Evolutionary conservation across 768 basidiomycete genomes (phyloP), one percentile per base, ranked within the genome.

Genomic region (Asterophora parasitica): DNA sequence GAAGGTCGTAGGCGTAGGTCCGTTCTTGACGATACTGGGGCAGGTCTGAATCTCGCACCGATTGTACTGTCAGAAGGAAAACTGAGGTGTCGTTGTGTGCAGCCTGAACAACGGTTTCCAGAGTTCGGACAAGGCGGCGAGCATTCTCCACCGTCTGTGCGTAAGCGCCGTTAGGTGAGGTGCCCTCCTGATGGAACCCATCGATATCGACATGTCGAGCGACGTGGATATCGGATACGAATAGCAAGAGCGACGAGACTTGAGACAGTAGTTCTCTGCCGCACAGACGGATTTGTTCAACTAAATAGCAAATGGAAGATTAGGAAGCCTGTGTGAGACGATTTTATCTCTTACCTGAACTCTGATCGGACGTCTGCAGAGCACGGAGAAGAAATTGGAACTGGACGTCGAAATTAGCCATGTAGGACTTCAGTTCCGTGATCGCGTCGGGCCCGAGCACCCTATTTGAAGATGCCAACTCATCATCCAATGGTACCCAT

Each of bases 181-280:
- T 69, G 1, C 72, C 66, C 23, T 79, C 75, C 50, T 76, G 71
- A 20, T 72, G 72, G 51, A 86, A 75, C 12, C 85, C 86, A 55
- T 92, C 88, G 49, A 93, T 79, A 60, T 93, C 92, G 51, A 94
- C 81, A 61, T 84, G 81, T 26, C 81, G 78, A 15, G 89, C 89
- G 44, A 94, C 65, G 62, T 92, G 83, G 51, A 92, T 75, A 52
- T 89, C 82, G 17, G 79, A 76, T 31, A 84, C 73, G 41, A 78
- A 74, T 9, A 67, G 61, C 23, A 92, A 66, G 48, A 88, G 79
- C 2, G 73, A 62, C 2, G 82, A 76, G 27, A 91, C 64, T 43
- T 78, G 72, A 0, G 76, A 70, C 27, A 88, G 63, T 26, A 80
- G 67, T 40, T 70, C 75, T 61, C 73, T 78, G 13, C 79, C 76